Evolutionary conservation across 192 early-diverging fungal species (phyloP).

Genomic region (Jimgerdemannia flammicorona): DNA sequence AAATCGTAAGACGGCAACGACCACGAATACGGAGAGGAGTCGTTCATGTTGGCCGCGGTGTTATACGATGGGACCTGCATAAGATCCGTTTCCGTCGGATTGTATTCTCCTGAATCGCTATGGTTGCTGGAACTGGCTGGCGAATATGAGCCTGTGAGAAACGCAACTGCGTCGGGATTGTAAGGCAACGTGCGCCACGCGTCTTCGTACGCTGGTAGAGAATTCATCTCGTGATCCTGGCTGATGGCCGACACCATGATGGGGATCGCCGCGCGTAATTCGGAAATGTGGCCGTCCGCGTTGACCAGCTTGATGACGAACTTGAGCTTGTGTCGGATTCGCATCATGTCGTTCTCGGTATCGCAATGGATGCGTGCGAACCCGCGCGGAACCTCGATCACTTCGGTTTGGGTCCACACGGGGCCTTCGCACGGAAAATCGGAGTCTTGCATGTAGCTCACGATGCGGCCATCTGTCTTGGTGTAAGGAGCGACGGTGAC

Average conservation of each 20-base stretch:
- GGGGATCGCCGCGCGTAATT: slow-evolving; percentile 27
- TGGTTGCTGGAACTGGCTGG: background rate
- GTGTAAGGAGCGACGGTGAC: slow-evolving; percentile 21
- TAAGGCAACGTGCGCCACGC: slow-evolving; percentile 29
- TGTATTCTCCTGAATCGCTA: no score
- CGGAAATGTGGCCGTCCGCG: slow-evolving; percentile 33
- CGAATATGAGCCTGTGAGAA: background rate
- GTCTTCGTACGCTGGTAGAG: slow-evolving; percentile 26
- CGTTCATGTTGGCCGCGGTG: background rate
- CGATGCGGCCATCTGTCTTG: slow-evolving; percentile 3
- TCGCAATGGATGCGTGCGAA: slow-evolving; percentile 18
- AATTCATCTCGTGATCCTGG: slow-evolving; percentile 17
- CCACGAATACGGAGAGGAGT: no score
- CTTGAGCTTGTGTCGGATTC: slow-evolving; percentile 29
- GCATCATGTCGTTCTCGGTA: slow-evolving; percentile 24
- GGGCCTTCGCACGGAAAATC: background rate
- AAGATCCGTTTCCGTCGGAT: slow-evolving; percentile 1
- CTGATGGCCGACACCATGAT: slow-evolving; percentile 25
- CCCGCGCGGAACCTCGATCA: slow-evolving; percentile 16
- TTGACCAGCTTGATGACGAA: slow-evolving; percentile 24
- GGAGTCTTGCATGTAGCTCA: slow-evolving; percentile 11
- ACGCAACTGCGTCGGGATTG: slow-evolving; percentile 10
- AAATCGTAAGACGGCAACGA: no score
- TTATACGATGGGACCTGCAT: slow-evolving; percentile 14
- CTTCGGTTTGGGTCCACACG: slow-evolving; percentile 21